Percentiles rank a stretch among this genome's conserved stretches.
These are phyloP conservation scores for Fomitopsis schrenkii DNA, from an alignment of 1,284 basidiomycete species.

Conservation along the genomic window DNA sequence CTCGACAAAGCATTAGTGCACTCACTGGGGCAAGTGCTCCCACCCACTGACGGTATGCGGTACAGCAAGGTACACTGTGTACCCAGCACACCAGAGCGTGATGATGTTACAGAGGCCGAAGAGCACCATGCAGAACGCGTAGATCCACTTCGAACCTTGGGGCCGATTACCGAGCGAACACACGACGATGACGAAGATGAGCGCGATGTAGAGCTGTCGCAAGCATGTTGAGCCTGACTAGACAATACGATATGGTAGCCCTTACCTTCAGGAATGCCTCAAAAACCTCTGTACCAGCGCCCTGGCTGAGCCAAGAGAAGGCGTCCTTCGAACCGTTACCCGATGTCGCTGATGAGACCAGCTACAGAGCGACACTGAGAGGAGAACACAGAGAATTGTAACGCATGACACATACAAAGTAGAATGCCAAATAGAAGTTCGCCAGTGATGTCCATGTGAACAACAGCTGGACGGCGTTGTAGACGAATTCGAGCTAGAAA, in stretches of 20 bases:
- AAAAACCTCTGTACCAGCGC: conserved; percentile 74
- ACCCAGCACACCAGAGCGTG: conserved; percentile 85
- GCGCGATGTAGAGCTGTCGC: conserved; percentile 62
- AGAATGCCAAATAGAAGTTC: conserved; percentile 82
- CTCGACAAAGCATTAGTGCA: neutral
- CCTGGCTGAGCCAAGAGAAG: conserved; percentile 71
- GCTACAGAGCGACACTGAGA: conserved; percentile 30
- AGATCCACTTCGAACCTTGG: conserved; percentile 85
- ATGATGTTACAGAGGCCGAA: conserved; percentile 76
- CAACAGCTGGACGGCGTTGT: conserved; percentile 73
- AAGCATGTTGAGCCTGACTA: conserved; percentile 6
- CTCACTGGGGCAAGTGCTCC: conserved; percentile 64
- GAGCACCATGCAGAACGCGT: conserved; percentile 67
- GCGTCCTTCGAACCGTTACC: conserved; percentile 50
- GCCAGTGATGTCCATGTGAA: conserved; percentile 85
- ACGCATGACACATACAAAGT: conserved; percentile 55
- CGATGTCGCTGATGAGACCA: conserved; percentile 74
- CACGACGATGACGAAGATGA: conserved; percentile 72
- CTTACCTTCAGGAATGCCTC: conserved; percentile 76
- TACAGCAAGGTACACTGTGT: conserved; percentile 81
- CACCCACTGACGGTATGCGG: conserved; percentile 72
- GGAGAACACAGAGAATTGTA: no score
- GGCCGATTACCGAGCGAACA: conserved; percentile 87
- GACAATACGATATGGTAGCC: conserved; percentile 2
- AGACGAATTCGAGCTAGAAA: conserved; percentile 71